Base-by-base conservation (phyloP, 345 rosid genomes). In the Linum tenue region DNA sequence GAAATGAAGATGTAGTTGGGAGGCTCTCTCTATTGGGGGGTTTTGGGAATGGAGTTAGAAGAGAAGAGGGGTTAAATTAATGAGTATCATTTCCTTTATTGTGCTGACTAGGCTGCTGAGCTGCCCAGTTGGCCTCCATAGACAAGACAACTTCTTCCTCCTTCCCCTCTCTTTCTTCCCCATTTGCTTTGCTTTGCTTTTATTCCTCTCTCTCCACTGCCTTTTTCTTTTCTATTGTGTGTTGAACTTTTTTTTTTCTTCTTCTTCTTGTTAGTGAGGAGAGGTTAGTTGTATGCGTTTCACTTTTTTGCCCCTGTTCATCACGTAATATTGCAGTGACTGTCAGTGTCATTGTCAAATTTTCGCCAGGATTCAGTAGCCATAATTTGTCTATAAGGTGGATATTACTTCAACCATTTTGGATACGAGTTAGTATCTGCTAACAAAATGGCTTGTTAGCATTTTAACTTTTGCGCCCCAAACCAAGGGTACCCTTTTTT, bases 271-370 rank as follows among this genome's bases (percentile, higher is more conserved):
- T 22, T 22, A 22, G 31, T 0, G 31, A 22, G 31, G 1, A 22
- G 31, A 22, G 31, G 31, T 22, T 22, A 22, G 31, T 22, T 22
- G 31, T 22, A 22, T 22, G 31, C 31, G 1, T 4, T 41, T 41
- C 44, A 9, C 48, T 43, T 43, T 35, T 53, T 39, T 71, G 7
- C 48, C 64, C 67, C 73, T 69, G 67, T 57, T 43, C 48, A 70
- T 57, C 57, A 38, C 51, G 60, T 10, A 7, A 63, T 43, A 38
- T 31, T 68, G 0, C n/a, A 2, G 37, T 57, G 39, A 15, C 48
- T 59, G 36, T 65, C 50, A 35, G 31, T 65, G 12, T 2, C 39
- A 43, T 64, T 8, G 50, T 11, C 43, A 36, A 37, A 51, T 56
- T 56, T 56, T 56, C 6, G 59, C 59, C 59, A 41, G 44, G 44